These are phyloP conservation scores for Cladosporium sp. DNA, from an alignment of 2,329 filamentous ascomycete genomes.

Conservation along the genomic window DNA sequence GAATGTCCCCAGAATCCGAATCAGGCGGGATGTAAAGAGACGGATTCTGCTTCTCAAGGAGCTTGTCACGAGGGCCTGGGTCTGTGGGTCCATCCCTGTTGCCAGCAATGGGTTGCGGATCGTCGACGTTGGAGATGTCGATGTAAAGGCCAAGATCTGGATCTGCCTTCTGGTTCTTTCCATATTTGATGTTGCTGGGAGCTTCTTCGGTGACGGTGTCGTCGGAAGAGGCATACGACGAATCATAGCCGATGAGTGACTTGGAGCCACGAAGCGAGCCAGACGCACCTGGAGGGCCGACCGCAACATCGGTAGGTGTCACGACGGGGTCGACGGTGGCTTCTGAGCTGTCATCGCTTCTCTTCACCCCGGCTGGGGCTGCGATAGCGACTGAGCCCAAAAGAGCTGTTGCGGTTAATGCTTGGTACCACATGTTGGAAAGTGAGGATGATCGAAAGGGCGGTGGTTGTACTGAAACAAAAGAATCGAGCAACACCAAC, in stretches of 20 bases:
- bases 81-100: constrained; percentile 35
- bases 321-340: constrained; percentile 1
- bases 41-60: constrained; percentile 37
- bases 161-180: constrained; percentile 34
- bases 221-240: constrained; percentile 12
- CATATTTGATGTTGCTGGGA: constrained; percentile 34
- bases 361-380: constrained; percentile 4
- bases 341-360: neutral
- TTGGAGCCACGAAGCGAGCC: constrained; percentile 34
- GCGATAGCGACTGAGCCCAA: constrained; percentile 2
- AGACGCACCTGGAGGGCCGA: constrained; percentile 31
- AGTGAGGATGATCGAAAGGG: neutral
- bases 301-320: constrained; percentile 17
- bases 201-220: constrained; percentile 28
- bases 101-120: constrained; percentile 40
- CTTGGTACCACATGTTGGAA: neutral
- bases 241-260: constrained; percentile 29
- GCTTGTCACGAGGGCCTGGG: constrained; percentile 32
- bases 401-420: neutral
- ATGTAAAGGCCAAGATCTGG: constrained; percentile 37
- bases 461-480: neutral
- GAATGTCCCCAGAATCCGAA: constrained; percentile 37
- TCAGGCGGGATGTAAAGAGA: constrained; percentile 37
- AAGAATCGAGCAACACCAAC: too few relatives aligned
- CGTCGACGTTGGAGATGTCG: constrained; percentile 35